Evolutionary conservation across 768 basidiomycete species (phyloP).

Genomic region (Leccinellum luteum): DNA sequence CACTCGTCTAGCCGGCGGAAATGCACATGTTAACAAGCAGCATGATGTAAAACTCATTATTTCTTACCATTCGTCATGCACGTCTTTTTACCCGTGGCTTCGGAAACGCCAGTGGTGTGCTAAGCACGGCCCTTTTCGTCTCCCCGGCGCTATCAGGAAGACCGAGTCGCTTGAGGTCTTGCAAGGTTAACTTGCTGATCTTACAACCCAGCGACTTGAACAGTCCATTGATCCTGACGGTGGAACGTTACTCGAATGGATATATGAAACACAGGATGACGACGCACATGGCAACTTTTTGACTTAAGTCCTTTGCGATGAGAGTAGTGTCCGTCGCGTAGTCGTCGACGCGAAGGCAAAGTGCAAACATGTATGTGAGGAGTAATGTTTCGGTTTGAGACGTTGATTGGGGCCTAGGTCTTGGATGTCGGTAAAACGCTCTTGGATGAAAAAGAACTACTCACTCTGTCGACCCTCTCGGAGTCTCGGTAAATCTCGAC

Average conservation of each 20-base stretch:
- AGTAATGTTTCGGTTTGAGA: slow-evolving; percentile 68
- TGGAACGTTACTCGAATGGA: not conserved
- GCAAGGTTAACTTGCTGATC: slow-evolving; percentile 50
- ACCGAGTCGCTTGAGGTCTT: slow-evolving; percentile 69
- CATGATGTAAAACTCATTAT: not conserved
- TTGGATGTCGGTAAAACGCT: not conserved
- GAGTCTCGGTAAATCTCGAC: slow-evolving; percentile 75
- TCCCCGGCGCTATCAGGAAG: slow-evolving; percentile 60
- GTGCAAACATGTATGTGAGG: slow-evolving; percentile 74
- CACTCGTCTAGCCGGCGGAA: not conserved
- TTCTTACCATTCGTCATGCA: slow-evolving; percentile 7
- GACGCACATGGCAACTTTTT: slow-evolving; percentile 63
- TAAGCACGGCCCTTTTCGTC: slow-evolving; percentile 70
- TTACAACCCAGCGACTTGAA: slow-evolving; percentile 85
- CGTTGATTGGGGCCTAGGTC: slow-evolving; percentile 50
- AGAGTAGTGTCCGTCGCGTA: slow-evolving; percentile 66
- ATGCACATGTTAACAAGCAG: not conserved
- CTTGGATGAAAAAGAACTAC: slow-evolving; percentile 12
- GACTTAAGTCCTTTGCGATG: slow-evolving; percentile 72
- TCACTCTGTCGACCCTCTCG: slow-evolving; percentile 65
- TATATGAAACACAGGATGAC: not conserved
- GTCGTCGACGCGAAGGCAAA: slow-evolving; percentile 77
- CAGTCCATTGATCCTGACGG: slow-evolving; percentile 54
- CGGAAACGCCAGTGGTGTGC: slow-evolving; percentile 79
- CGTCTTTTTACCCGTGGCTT: slow-evolving; percentile 47